Evolutionary conservation across 2,329 filamentous ascomycete species (phyloP), one percentile per base, ranked within the genome.

Genomic region (Pseudopithomyces maydicus): DNA sequence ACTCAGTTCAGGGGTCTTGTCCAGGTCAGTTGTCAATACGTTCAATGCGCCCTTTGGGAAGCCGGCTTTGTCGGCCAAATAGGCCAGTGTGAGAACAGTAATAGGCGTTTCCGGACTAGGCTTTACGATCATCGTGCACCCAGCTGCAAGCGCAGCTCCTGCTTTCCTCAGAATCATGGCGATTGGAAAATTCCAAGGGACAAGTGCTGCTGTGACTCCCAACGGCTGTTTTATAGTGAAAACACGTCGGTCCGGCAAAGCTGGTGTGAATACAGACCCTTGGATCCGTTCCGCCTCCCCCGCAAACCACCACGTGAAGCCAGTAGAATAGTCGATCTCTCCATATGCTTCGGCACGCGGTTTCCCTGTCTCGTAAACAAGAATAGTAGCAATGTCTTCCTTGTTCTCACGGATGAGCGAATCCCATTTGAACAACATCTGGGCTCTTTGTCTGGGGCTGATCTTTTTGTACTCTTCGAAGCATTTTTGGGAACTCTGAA

Each of bases 171-270:
- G 72, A 6, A 90, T 82, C 85, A 91, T 82, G 15, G 86, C 87
- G 49, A 89, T 80, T 0, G 87, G 87, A 62, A 90, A 90, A 66
- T 91, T 90, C 88, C 88, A 91, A 4, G 89, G 88, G 1, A 90
- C 88, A 15, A 91, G 76, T 0, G 88, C 88, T 0, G 83, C 88
- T 0, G 84, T 81, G 11, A 90, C 87, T 54, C 89, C 89, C 56
- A 90, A 82, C 0, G 88, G 88, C 73, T 91, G 88, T 78, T 93
- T 93, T 64, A 92, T 83, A 0, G 88, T 89, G 58, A 93, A 84
- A 2, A 88, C 81, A 12, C 89, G 81, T 6, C 90, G 80, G 32
- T 86, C 85, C 0, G 89, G 85, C 0, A 84, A 77, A 0, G 88
- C 79, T 0, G 87, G 82, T 0, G 81, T 79, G 44, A 85, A 83